phyloP scores from a whole-genome alignment of 371 early-diverging fungal genomes.

The Rhizopus stolonifer region DNA sequence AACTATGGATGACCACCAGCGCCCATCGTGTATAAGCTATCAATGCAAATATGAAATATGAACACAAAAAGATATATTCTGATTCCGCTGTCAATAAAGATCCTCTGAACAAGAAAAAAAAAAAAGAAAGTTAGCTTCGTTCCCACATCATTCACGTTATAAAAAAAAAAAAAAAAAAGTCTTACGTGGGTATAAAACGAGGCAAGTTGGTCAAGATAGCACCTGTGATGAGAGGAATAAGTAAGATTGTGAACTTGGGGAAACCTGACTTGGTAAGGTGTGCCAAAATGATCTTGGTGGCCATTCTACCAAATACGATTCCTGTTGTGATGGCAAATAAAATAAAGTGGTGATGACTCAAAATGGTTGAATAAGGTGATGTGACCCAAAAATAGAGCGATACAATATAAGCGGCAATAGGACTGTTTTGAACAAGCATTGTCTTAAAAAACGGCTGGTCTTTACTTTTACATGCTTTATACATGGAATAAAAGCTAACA shows the following conservation, averaged over 20 bases:
- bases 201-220: slow-evolving; percentile 62
- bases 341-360: slow-evolving; percentile 63
- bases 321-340: slow-evolving; percentile 74
- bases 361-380: slow-evolving; percentile 65
- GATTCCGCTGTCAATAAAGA: slow-evolving; percentile 63
- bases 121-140: not conserved
- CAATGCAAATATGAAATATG: slow-evolving; percentile 68
- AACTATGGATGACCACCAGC: slow-evolving; percentile 78
- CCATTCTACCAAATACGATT: slow-evolving; percentile 85
- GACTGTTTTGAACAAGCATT: slow-evolving; percentile 66
- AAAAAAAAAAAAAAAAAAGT: not conserved
- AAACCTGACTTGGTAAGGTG: slow-evolving; percentile 81
- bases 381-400: slow-evolving; percentile 64
- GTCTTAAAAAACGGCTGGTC: slow-evolving; percentile 56
- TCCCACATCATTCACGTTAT: too few species aligned
- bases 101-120: slow-evolving; percentile 35
- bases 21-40: slow-evolving; percentile 88
- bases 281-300: slow-evolving; percentile 85
- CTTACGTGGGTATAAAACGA: slow-evolving; percentile 41
- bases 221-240: slow-evolving; percentile 72
- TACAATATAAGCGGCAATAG: slow-evolving; percentile 58
- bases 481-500: slow-evolving; percentile 56
- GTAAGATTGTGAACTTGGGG: slow-evolving; percentile 74
- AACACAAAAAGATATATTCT: slow-evolving; percentile 74
- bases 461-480: slow-evolving; percentile 68